Percentiles rank a stretch among this genome's conserved stretches.
Conservation (phyloP, 2,329 filamentous ascomycete genomes). For the Curvularia verruculosa region DNA sequence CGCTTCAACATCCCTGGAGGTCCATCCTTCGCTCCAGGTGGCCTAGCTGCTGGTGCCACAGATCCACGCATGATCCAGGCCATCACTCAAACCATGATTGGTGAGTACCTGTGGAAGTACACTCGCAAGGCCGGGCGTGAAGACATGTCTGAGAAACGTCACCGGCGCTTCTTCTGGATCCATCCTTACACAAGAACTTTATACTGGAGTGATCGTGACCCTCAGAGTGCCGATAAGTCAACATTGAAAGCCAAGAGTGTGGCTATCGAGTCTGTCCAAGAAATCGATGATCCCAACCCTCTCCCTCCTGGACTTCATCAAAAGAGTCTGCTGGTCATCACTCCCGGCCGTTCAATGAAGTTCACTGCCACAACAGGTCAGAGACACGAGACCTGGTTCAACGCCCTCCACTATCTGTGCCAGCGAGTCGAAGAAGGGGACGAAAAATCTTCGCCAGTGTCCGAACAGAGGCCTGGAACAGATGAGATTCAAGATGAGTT, state of each 20-base stretch:
- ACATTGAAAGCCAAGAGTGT: slow-evolving; percentile 88
- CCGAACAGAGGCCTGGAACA: slow-evolving; percentile 54
- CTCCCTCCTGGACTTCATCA: slow-evolving; percentile 93
- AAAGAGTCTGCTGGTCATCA: slow-evolving; percentile 89
- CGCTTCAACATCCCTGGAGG: slow-evolving; percentile 74
- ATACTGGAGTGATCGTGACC: slow-evolving; percentile 95
- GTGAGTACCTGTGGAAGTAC: slow-evolving; percentile 99
- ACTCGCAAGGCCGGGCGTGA: slow-evolving; percentile 91
- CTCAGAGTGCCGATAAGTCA: slow-evolving; percentile 74
- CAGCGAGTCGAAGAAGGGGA: slow-evolving; percentile 67
- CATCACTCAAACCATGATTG: slow-evolving; percentile 99
- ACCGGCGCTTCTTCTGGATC: slow-evolving; percentile 98
- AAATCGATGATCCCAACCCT: slow-evolving; percentile 92
- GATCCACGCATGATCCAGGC: slow-evolving; percentile 99
- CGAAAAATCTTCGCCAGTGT: slow-evolving; percentile 34
- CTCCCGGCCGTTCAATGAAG: slow-evolving; percentile 85
- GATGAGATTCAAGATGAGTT: slow-evolving; percentile 73
- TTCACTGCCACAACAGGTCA: slow-evolving; percentile 94
- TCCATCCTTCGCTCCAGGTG: slow-evolving; percentile 57
- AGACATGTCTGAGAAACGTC: slow-evolving; percentile 85
- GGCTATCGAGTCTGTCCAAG: slow-evolving; percentile 87
- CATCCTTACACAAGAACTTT: slow-evolving; percentile 95
- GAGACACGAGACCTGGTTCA: slow-evolving; percentile 98
- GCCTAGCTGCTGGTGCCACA: slow-evolving; percentile 70
- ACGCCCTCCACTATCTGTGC: slow-evolving; percentile 90